These are phyloP conservation scores for Rhynchosporium graminicola DNA, from an alignment of 2,329 filamentous ascomycete species.

Conservation along the genomic window DNA sequence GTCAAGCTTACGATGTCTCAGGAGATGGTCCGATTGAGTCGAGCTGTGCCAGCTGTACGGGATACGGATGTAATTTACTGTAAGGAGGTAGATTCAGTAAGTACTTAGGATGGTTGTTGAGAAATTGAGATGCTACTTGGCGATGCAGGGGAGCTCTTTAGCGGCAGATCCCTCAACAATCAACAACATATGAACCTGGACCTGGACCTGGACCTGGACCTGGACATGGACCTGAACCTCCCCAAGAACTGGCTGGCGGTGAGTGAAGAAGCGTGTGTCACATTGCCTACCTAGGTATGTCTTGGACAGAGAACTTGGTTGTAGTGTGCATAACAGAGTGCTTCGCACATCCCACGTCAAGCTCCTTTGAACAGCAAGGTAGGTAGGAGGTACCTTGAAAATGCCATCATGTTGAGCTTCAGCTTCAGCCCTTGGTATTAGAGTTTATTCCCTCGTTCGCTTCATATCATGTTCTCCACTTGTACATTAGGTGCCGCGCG, in stretches of 20 bases:
- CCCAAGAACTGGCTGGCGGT: slow-evolving; percentile 1
- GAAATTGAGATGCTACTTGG: slow-evolving; percentile 14
- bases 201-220: background rate
- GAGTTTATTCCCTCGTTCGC: background rate
- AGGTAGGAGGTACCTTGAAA: background rate
- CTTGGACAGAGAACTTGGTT: background rate
- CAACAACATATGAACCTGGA: background rate
- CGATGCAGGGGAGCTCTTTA: slow-evolving; percentile 16
- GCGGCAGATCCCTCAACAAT: slow-evolving; percentile 13
- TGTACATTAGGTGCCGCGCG: background rate
- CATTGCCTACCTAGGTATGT: no score
- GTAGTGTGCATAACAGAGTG: background rate
- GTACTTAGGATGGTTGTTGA: slow-evolving; percentile 3
- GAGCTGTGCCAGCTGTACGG: background rate
- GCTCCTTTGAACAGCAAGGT: no score
- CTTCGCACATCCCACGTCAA: background rate
- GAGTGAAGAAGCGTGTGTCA: background rate
- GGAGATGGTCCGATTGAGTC: background rate
- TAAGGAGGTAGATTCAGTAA: no score
- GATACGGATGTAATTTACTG: background rate
- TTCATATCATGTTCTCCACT: background rate
- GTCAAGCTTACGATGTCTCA: slow-evolving; percentile 15
- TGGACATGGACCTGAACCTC: background rate
- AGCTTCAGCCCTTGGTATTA: background rate
- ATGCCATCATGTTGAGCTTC: slow-evolving; percentile 3